These are phyloP conservation scores for Magnaporthiopsis rhizophila DNA, from an alignment of 2,329 filamentous ascomycete species.

Conservation along the genomic window DNA sequence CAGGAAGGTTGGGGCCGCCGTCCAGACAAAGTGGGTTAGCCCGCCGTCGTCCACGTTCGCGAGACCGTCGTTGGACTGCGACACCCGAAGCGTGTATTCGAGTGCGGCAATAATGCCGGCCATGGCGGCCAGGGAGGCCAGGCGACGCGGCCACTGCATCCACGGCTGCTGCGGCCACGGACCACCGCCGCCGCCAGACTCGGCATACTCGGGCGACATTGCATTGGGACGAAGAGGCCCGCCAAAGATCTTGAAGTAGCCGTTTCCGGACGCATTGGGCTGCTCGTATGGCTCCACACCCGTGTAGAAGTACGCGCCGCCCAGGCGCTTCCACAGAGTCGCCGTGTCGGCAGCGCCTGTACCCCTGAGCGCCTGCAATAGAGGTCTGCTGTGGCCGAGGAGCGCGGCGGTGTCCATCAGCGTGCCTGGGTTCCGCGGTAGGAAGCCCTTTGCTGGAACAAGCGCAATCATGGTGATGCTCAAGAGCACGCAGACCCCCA, in stretches of 20 bases:
- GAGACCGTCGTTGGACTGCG: conserved; percentile 22
- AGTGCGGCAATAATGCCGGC: conserved; percentile 24
- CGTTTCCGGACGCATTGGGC: conserved; percentile 12
- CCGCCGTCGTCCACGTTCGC: conserved; percentile 19
- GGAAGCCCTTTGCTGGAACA: conserved; percentile 24
- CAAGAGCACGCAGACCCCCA: conserved; percentile 20
- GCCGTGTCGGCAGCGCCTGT: conserved; percentile 23
- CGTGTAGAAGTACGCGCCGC: conserved; percentile 21
- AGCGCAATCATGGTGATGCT: conserved; percentile 14
- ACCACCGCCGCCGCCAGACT: conserved; percentile 8
- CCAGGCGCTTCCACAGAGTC: conserved; percentile 20
- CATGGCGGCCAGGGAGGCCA: conserved; percentile 19
- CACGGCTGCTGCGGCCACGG: conserved; percentile 22
- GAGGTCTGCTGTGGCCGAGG: conserved; percentile 25
- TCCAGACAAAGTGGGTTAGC: conserved; percentile 27
- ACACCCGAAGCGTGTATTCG: conserved; percentile 25
- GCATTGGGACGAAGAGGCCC: conserved; percentile 10
- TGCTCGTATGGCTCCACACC: conserved; percentile 29
- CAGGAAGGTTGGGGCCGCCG: conserved; percentile 21
- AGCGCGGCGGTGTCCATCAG: conserved; percentile 27
- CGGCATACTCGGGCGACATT: conserved; percentile 9
- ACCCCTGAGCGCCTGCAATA: conserved; percentile 26
- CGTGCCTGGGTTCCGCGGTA: conserved; percentile 26
- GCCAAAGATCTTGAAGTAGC: conserved; percentile 19
- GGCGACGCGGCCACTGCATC: conserved; percentile 21